These are phyloP conservation scores for Isatis tinctoria DNA, from an alignment of 345 rosid species.

Conservation along the genomic window DNA sequence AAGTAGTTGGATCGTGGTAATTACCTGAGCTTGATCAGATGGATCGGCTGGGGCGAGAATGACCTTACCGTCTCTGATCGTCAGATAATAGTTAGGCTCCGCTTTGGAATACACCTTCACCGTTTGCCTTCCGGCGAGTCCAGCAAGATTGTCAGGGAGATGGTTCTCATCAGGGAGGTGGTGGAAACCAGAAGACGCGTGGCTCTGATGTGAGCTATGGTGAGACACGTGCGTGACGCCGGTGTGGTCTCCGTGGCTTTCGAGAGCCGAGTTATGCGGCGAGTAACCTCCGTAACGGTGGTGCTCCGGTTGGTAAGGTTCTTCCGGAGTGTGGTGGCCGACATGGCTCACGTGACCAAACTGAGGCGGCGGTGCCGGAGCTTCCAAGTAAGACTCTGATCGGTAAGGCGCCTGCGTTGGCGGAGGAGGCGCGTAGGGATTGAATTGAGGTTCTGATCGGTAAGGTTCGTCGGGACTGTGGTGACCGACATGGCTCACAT, in stretches of 20 bases:
- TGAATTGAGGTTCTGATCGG: conserved; percentile 7
- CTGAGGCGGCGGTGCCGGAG: conserved; percentile 38
- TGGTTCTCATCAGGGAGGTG: conserved; percentile 31
- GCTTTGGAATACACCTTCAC: conserved; percentile 65
- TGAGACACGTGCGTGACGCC: conserved; percentile 28
- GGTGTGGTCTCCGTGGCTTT: conserved; percentile 26
- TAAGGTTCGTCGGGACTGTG: too few relatives aligned
- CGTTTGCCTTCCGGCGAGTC: conserved; percentile 46
- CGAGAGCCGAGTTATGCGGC: conserved; percentile 17
- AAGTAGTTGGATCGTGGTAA: neutral
- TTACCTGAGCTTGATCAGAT: conserved; percentile 55
- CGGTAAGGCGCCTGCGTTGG: conserved; percentile 10
- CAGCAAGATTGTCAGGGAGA: conserved; percentile 32
- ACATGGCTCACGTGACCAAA: conserved; percentile 43
- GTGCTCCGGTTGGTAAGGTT: conserved; percentile 15
- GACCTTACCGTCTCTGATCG: conserved; percentile 59
- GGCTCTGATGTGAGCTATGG: conserved; percentile 37
- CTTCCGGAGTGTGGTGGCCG: conserved; percentile 29
- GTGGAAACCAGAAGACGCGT: conserved; percentile 35
- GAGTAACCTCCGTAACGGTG: conserved; percentile 30
- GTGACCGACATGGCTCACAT: too few relatives aligned
- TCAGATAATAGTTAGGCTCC: conserved; percentile 46
- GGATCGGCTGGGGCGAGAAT: conserved; percentile 57
- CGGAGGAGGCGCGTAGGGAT: too few relatives aligned
- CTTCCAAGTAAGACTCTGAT: conserved; percentile 12